phyloP scores from a whole-genome alignment of 2,329 filamentous ascomycete genomes.

The Phialemoniopsis sp. region DNA sequence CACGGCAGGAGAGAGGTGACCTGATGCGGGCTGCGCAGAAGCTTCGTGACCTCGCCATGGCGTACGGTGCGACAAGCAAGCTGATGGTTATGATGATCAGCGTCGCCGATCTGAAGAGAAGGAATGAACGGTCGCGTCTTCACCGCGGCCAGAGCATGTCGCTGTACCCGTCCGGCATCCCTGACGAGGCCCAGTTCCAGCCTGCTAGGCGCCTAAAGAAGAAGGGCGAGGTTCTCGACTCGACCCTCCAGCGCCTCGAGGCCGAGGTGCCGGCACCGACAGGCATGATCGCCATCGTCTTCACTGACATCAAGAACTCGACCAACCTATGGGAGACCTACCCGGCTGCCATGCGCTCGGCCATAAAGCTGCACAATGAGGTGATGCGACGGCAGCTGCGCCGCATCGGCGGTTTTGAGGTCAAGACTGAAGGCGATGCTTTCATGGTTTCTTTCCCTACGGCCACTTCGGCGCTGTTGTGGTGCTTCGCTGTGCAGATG shows the following conservation, averaged over 20 bases:
- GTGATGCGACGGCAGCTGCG: conserved; percentile 91
- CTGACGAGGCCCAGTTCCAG: conserved; percentile 64
- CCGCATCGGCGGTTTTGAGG: conserved; percentile 93
- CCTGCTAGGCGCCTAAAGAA: conserved; percentile 62
- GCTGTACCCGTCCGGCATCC: conserved; percentile 71
- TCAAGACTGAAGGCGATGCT: conserved; percentile 98
- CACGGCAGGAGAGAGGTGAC: conserved; percentile 79
- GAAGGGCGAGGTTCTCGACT: conserved; percentile 69
- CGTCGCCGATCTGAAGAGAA: conserved; percentile 83
- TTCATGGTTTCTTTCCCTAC: conserved; percentile 99
- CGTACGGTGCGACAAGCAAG: conserved; percentile 89
- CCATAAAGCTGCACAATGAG: conserved; percentile 96
- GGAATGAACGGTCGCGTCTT: conserved; percentile 67
- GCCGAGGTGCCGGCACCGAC: conserved; percentile 88
- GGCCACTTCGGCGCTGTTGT: conserved; percentile 87
- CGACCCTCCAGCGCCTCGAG: conserved; percentile 79
- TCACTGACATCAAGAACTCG: conserved; percentile 99
- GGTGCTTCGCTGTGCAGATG: conserved; percentile 93
- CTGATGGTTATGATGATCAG: conserved; percentile 99
- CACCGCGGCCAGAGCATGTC: conserved; percentile 81
- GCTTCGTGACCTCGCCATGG: conserved; percentile 89
- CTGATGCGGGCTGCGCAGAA: conserved; percentile 95
- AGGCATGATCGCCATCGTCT: conserved; percentile 88
- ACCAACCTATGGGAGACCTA: conserved; percentile 95
- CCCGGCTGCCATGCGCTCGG: conserved; percentile 90